A percentile compares a stretch with the other conserved stretches of the same genome.
These are phyloP conservation scores for Tilletia indica DNA, from an alignment of 1,284 basidiomycete species.

Conservation along the genomic window DNA sequence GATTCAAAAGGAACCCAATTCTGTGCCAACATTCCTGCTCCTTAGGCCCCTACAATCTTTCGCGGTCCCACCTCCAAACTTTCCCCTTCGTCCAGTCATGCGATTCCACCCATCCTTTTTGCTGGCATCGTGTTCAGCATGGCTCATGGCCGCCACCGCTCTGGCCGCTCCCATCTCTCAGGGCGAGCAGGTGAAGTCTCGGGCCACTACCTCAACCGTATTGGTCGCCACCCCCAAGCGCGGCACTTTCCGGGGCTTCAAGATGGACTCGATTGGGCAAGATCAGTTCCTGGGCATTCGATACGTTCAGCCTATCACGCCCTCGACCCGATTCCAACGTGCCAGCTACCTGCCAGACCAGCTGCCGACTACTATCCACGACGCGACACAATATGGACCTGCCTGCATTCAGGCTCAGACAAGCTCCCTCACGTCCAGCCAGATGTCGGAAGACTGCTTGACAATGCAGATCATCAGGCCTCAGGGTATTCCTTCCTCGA, in stretches of 20 bases:
- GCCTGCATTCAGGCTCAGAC: not conserved
- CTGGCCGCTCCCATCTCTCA: too few species aligned
- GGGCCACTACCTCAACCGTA: not conserved
- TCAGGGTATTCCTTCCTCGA: not conserved
- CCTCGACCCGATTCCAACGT: slow-evolving; percentile 4
- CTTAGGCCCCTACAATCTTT: too few species aligned
- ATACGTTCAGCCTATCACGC: not conserved
- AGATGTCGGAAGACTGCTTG: slow-evolving; percentile 12
- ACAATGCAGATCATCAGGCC: slow-evolving; percentile 15
- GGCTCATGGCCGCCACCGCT: too few species aligned
- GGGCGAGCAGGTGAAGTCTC: too few species aligned
- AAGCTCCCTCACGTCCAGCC: not conserved
- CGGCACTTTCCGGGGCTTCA: not conserved
- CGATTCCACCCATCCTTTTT: too few species aligned
- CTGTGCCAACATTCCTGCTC: too few species aligned
- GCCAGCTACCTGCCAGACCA: not conserved
- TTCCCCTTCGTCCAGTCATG: too few species aligned
- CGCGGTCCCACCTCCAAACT: too few species aligned
- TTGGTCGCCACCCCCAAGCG: not conserved
- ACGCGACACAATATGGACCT: not conserved
- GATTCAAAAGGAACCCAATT: too few species aligned
- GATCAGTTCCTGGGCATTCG: slow-evolving; percentile 3
- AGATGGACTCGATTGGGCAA: not conserved
- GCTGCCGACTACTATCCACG: not conserved
- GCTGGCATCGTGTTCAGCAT: too few species aligned